phyloP scores from a whole-genome alignment of 768 basidiomycete species.

The Termitomyces sp. region DNA sequence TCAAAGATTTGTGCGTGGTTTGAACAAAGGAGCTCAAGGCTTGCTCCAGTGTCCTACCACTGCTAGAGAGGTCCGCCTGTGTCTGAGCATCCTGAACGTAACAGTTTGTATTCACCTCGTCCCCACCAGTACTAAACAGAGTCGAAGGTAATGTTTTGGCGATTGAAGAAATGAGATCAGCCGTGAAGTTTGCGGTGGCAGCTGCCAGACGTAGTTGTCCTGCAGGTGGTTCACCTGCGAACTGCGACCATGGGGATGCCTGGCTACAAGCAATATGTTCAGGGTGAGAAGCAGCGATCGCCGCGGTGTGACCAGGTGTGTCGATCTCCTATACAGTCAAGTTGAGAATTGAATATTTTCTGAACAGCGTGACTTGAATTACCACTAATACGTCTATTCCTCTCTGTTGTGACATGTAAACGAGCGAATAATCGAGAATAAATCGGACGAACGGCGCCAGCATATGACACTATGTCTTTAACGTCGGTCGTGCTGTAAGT shows the following conservation, averaged over 20 bases:
- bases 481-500: conserved; percentile 54
- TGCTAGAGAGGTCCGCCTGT: conserved; percentile 43
- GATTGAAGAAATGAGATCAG: conserved; percentile 45
- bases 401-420: conserved; percentile 28
- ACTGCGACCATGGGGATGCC: conserved; percentile 51
- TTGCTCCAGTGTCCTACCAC: conserved; percentile 52
- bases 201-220: conserved; percentile 75
- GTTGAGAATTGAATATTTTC: conserved; percentile 13
- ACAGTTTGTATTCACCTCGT: conserved; percentile 69
- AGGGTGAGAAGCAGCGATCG: conserved; percentile 60
- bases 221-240: conserved; percentile 72
- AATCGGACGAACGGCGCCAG: conserved; percentile 46
- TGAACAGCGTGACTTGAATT: conserved; percentile 12
- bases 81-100: conserved; percentile 61
- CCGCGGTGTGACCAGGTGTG: conserved; percentile 76
- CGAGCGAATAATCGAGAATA: conserved; percentile 12
- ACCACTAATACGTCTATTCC: conserved; percentile 71
- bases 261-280: conserved; percentile 67
- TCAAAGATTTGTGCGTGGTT: conserved; percentile 50
- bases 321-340: conserved; percentile 66
- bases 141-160: conserved; percentile 47
- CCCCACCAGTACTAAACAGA: conserved; percentile 77
- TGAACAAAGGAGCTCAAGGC: conserved; percentile 60
- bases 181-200: conserved; percentile 55
- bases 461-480: conserved; percentile 55